A percentile compares a stretch with the other conserved stretches of the same genome.
These are phyloP conservation scores for Capsicum rhomboideum DNA, from an alignment of 257 asterid species.

Conservation along the genomic window DNA sequence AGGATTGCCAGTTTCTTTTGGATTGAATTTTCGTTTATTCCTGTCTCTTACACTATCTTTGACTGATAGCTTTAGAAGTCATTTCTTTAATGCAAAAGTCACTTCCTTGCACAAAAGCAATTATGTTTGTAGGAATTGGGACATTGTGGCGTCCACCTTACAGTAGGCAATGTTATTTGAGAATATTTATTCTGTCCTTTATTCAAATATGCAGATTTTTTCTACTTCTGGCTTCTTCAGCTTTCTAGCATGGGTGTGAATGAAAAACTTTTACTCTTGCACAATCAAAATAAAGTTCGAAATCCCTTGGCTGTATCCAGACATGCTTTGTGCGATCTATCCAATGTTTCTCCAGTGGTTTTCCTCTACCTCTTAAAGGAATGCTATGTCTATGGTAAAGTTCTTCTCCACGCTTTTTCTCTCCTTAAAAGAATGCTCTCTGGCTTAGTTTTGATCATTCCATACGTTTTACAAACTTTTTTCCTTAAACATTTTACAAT, in stretches of 20 bases:
- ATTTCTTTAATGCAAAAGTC: not conserved
- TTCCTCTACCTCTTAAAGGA: constrained; percentile 70
- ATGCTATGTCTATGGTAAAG: constrained; percentile 62
- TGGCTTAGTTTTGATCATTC: not conserved
- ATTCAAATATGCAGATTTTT: constrained; percentile 7
- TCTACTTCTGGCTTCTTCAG: constrained; percentile 21
- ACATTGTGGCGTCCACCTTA: not conserved
- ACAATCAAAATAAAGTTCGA: constrained; percentile 9
- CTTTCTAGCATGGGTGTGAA: constrained; percentile 32
- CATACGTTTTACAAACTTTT: not conserved
- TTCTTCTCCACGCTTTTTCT: constrained; percentile 5
- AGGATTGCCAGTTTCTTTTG: not conserved
- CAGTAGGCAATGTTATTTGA: not conserved
- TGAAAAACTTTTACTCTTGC: constrained; percentile 15
- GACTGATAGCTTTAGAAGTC: not conserved
- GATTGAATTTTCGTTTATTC: not conserved
- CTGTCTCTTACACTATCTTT: not conserved
- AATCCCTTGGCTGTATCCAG: constrained; percentile 30
- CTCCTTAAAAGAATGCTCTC: not conserved
- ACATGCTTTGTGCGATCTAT: constrained; percentile 72
- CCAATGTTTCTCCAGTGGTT: constrained; percentile 75
- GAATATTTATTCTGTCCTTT: not conserved
- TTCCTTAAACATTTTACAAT: not conserved
- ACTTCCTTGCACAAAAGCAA: not conserved
- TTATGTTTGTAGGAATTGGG: not conserved